Evolutionary conservation across 805 yeast genomes (phyloP), one percentile per base, ranked within the genome.

Genomic region (Henningerozyma blattae): DNA sequence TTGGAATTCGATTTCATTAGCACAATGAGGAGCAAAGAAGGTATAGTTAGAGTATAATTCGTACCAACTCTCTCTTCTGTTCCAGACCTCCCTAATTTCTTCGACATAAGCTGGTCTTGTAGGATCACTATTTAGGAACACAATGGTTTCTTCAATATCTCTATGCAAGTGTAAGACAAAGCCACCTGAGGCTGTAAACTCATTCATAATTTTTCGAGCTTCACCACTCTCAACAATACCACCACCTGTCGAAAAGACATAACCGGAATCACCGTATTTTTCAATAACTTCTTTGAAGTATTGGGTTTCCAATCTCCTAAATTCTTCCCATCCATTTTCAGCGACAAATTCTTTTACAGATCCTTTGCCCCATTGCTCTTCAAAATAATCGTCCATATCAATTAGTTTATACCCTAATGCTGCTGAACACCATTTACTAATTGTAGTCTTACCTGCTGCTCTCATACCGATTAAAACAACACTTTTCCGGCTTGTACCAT

Each of bases 401-500:
- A 83, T 52, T 35, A 79, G 68, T 29, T 59, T 54, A 59, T 76
- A 77, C 15, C 83, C 87, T 36, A 84, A 61, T 22, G 70, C 65
- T 19, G 69, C 58, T 7, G 94, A 77, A 45, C 82, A 73, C 78
- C 94, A 80, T 41, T 72, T 67, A 28, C 95, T 77, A 47, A 86
- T 67, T 1, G 94, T 79, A 3, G 94, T 73, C 59, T 91, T 91
- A 15, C 98, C 98, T 16, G 95, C 94, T 15, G 95, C 98, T 55
- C 98, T 73, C 98, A 91, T 91, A 28, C 98, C 98, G 53, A 91
- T 80, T 27, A 89, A 70, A 31, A 86, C 70, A 36, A 87, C 72
- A 48, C 83, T 73, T 17, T 40, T 39, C 37, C 42, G 36, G 37
- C 41, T 33, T 14, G 10, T 8, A 4, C 5, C 12, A 4, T 34